Base-by-base conservation (phyloP, 345 rosid genomes). In the Linum lewisii region DNA sequence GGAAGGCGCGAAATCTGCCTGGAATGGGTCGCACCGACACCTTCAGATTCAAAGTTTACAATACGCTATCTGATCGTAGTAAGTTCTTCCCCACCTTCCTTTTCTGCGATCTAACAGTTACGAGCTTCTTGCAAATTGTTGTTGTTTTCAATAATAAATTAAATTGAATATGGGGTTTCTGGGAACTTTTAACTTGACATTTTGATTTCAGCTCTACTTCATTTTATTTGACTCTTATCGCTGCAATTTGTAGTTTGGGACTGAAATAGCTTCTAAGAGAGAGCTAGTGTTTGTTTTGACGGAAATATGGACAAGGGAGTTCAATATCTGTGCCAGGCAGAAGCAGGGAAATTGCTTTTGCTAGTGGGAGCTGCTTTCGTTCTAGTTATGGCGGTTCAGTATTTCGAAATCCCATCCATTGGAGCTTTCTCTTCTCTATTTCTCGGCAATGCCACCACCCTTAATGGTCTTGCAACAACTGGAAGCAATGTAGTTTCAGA, bases 311-410 rank as follows among this genome's bases (percentile, higher is more conserved):
- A 23, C 26, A 23, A 23, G 4, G 57, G 24, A 23, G 7, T 24
- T 57, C 60, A 16, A 16, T 16, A 26, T 57, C 42, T 57, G 42
- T 57, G 60, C 16, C 60, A n/a, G 3, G 42, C 42, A 11, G 60
- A 57, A 8, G 37, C 60, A 29, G n/a, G 38, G 60, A 57, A 11
- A 16, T 57, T 57, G 32, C 42, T 57, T 29, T 10, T 57, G 60
- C 13, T 57, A 1, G 32, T 57, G 44, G 60, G 60, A 14, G 60
- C 60, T 24, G 25, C 60, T 24, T n/a, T 26, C 2, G 60, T n/a
- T 57, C 19, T 57, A 20, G 60, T 57, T 5, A 57, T 57, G 1
- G 60, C 13, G 32, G 20, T 57, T 57, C 60, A 57, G 42, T 57
- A 57, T 57, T 26, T 25, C 2, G 60, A 57, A 29, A 24, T 57